These are phyloP conservation scores for Neospermospora avenae DNA, from an alignment of 2,329 filamentous ascomycete species.

Conservation along the genomic window DNA sequence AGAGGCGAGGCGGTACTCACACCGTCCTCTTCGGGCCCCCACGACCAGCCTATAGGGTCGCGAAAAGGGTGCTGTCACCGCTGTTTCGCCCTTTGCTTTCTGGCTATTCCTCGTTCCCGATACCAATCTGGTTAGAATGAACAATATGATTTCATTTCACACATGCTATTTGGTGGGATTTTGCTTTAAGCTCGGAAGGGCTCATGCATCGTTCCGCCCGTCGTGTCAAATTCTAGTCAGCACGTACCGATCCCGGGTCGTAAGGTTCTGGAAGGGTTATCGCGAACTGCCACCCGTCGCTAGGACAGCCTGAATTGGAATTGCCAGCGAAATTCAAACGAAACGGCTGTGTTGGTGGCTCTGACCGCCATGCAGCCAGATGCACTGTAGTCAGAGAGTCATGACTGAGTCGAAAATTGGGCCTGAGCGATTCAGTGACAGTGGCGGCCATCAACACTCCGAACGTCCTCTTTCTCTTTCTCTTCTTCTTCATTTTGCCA, in stretches of 20 bases:
- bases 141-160: background rate
- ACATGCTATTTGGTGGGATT: background rate
- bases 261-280: background rate
- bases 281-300: background rate
- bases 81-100: background rate
- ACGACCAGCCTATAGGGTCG: constrained; percentile 1
- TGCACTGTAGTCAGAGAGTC: background rate
- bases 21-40: background rate
- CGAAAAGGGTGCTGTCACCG: background rate
- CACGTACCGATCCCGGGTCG: background rate
- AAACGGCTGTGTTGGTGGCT: background rate
- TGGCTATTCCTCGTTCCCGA: background rate
- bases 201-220: background rate
- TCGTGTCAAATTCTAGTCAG: background rate
- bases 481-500: background rate
- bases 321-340: background rate
- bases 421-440: background rate
- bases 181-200: background rate
- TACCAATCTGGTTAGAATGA: background rate
- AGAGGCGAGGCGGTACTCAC: background rate
- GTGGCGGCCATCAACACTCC: background rate
- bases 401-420: background rate
- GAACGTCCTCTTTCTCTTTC: background rate
- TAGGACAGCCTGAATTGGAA: background rate
- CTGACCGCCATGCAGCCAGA: background rate